phyloP scores from a whole-genome alignment of 148 eudicot species.

The Salicornia ramosissima region DNA sequence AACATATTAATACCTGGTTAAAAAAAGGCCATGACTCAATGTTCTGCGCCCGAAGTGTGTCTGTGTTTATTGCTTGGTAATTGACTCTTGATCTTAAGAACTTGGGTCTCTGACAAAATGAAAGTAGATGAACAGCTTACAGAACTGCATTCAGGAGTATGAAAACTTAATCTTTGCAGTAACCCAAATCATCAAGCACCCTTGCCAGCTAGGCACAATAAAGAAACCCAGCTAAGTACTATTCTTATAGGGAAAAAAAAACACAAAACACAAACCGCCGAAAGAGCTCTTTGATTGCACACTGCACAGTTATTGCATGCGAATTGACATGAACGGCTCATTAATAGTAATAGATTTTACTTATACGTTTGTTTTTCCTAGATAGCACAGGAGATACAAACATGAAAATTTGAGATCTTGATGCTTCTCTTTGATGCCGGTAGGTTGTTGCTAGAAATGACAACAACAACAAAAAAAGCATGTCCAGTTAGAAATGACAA shows the following conservation, averaged over 20 bases:
- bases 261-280: too few species aligned
- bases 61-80: constrained; percentile 81
- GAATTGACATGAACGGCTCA: neutral
- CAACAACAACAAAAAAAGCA: neutral
- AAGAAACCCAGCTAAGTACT: neutral
- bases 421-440: neutral
- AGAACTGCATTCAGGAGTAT: neutral
- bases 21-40: constrained; percentile 78
- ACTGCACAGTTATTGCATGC: neutral
- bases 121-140: constrained; percentile 17
- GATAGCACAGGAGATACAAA: neutral
- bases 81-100: constrained; percentile 60
- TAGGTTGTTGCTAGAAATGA: neutral
- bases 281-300: neutral
- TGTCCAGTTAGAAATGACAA: neutral
- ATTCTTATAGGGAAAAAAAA: neutral
- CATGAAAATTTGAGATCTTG: neutral
- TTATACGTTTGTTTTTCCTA: neutral
- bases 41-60: constrained; percentile 82
- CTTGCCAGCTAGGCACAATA: neutral
- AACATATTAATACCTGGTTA: constrained; percentile 51
- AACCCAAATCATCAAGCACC: neutral
- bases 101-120: constrained; percentile 63
- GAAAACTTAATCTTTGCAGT: neutral
- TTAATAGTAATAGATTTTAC: neutral